Conservation (phyloP, 331 rosid species). For the Ulmus americana region DNA sequence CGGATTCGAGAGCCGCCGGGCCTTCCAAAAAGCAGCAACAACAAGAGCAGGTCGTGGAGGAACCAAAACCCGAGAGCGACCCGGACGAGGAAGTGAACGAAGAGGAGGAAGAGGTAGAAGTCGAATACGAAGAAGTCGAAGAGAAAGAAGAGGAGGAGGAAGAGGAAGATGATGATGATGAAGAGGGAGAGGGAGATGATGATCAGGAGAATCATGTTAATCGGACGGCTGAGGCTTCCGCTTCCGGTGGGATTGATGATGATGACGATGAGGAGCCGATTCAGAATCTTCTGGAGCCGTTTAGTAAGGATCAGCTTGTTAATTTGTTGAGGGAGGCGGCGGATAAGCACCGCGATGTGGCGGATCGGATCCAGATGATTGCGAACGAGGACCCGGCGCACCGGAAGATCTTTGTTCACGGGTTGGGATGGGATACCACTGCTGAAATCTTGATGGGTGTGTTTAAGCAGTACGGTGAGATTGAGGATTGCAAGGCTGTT, state of each 20-base stretch:
- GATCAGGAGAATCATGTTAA: background rate
- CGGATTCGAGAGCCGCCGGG: conserved; percentile 2
- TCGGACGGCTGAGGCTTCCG: conserved; percentile 7
- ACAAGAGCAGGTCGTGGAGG: background rate
- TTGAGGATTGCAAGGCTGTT: conserved; percentile 58
- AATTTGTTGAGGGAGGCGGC: conserved; percentile 42
- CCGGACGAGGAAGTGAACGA: conserved; percentile 3
- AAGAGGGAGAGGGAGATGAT: background rate
- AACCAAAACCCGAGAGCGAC: conserved; percentile 10
- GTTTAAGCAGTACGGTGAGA: conserved; percentile 49
- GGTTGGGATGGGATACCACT: conserved; percentile 60
- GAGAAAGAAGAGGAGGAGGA: conserved; percentile 51
- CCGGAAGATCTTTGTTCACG: conserved; percentile 59
- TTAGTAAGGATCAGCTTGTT: conserved; percentile 50
- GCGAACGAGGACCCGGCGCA: conserved; percentile 65
- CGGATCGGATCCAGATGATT: conserved; percentile 35
- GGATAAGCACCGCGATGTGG: conserved; percentile 43
- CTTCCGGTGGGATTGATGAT: conserved; percentile 29
- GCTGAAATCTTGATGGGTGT: conserved; percentile 43
- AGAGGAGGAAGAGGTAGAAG: conserved; percentile 8
- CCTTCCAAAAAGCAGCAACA: conserved; percentile 13
- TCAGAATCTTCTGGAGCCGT: conserved; percentile 59
- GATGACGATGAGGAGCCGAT: conserved; percentile 49
- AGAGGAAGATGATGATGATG: conserved; percentile 36
- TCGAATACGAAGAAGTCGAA: conserved; percentile 29